Percentiles rank a stretch among this genome's conserved stretches.
These are phyloP conservation scores for Acacia melanoxylon DNA, from an alignment of 306 rosid genomes.

Conservation along the genomic window DNA sequence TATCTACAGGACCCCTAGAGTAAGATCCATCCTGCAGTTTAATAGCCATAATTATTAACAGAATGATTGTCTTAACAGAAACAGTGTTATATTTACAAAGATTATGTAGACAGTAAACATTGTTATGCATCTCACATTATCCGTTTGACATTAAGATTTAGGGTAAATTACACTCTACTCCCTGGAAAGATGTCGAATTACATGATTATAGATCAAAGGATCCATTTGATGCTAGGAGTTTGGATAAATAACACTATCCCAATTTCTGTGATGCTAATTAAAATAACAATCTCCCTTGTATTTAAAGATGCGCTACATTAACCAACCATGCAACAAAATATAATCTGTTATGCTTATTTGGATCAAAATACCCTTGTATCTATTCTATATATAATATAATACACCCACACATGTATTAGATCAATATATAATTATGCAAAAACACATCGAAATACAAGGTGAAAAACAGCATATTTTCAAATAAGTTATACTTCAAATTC, in stretches of 20 bases:
- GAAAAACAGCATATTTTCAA: not conserved
- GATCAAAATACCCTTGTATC: not conserved
- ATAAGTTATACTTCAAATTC: not conserved
- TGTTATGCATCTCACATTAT: not conserved
- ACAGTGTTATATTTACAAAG: not conserved
- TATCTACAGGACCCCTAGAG: conserved; percentile 84
- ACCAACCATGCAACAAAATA: not conserved
- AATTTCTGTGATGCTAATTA: not conserved
- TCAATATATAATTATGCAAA: not conserved
- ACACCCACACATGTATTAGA: not conserved
- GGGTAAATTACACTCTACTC: not conserved
- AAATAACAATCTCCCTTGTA: not conserved
- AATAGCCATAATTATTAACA: conserved; percentile 5
- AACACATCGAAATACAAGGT: not conserved
- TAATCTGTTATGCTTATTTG: not conserved
- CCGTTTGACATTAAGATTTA: not conserved
- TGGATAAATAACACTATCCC: not conserved
- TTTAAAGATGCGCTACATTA: not conserved
- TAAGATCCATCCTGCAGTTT: conserved; percentile 89
- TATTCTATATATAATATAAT: not conserved
- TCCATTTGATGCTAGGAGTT: not conserved
- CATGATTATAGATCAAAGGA: not conserved
- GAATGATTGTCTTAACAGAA: not conserved
- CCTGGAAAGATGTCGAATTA: not conserved
- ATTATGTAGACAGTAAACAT: not conserved